Conservation (phyloP, 495 filamentous ascomycete species). For the Glonium stellatum region DNA sequence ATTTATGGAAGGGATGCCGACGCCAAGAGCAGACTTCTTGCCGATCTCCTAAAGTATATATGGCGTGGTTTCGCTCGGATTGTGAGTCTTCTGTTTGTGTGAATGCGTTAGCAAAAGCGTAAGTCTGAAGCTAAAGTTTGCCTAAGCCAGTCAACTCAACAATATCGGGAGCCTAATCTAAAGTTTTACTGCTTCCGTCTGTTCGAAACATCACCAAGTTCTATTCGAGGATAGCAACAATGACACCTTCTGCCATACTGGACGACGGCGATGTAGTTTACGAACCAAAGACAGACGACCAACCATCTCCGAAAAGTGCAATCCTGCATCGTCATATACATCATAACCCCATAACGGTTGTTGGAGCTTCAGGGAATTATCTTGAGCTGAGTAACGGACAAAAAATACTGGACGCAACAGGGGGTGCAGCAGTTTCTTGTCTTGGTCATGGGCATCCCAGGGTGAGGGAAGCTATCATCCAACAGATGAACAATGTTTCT, state of each 20-base stretch:
- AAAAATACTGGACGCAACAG: conserved; percentile 34
- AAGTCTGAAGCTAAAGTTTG: too few relatives aligned
- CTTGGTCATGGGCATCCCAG: conserved; percentile 35
- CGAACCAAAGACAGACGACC: not conserved
- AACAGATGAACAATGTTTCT: conserved; percentile 10
- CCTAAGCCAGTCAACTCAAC: too few relatives aligned
- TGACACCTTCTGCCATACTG: not conserved
- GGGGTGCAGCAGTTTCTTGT: conserved; percentile 37
- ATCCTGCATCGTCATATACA: conserved; percentile 8
- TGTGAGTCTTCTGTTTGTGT: too few relatives aligned
- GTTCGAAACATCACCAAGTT: too few relatives aligned
- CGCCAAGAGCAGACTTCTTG: not conserved
- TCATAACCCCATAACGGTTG: conserved; percentile 1
- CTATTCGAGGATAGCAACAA: not conserved
- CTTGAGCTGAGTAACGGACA: conserved; percentile 25
- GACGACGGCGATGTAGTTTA: not conserved
- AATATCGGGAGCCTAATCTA: not conserved
- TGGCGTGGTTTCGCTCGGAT: too few relatives aligned
- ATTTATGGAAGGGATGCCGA: not conserved
- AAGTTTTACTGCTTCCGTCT: too few relatives aligned
- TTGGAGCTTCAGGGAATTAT: conserved; percentile 6
- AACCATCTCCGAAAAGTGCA: not conserved
- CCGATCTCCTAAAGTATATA: too few relatives aligned
- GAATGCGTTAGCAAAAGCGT: too few relatives aligned
- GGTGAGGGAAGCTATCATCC: conserved; percentile 16